Evolutionary conservation across 345 rosid genomes (phyloP), one percentile per base, ranked within the genome.

Genomic region (Brassica carinata): DNA sequence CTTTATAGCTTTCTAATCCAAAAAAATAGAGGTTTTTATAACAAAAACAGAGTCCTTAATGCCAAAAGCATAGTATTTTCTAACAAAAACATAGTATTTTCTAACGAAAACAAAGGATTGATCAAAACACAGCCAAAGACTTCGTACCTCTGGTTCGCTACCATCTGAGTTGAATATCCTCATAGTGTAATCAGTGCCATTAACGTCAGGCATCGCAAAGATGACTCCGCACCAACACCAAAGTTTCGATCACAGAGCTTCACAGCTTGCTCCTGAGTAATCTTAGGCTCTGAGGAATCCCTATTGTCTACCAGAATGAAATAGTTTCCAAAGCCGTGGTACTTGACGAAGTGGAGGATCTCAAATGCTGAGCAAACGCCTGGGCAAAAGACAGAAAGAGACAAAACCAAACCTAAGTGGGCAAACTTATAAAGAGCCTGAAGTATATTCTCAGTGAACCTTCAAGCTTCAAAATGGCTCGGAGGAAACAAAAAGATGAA

Each of bases 241-340:
- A 96, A 94, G 87, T 94, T 94, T 69, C 97, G 83, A 82, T 94
- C 92, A 1, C 99, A 96, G 13, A 96, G 85, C 89, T 87, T 88
- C 82, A 70, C 95, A 0, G 99, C 99, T 74, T 91, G 93, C 81
- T 90, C 97, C 8, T 90, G 93, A 64, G 85, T 87, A 38, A 96
- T 71, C 84, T 83, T 87, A 72, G 96, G 93, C 66, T 92, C 92
- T 0, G 81, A 77, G 38, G 99, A 92, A 31, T 87, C 87, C 87
- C 97, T 84, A 65, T 96, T 96, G 81, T 96, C 99, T 2, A 94
- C 98, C 97, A 91, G 57, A 74, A 96, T 92, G 87, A 96, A 96
- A 82, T 96, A 97, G 79, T 96, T 96, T 63, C 99, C 99, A 26
- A 96, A 97, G 76, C 99, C 98, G 53, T 96, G 99, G 68, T 96